phyloP scores from a whole-genome alignment of 73 alveolate genomes.

The Paramecium caudatum region DNA sequence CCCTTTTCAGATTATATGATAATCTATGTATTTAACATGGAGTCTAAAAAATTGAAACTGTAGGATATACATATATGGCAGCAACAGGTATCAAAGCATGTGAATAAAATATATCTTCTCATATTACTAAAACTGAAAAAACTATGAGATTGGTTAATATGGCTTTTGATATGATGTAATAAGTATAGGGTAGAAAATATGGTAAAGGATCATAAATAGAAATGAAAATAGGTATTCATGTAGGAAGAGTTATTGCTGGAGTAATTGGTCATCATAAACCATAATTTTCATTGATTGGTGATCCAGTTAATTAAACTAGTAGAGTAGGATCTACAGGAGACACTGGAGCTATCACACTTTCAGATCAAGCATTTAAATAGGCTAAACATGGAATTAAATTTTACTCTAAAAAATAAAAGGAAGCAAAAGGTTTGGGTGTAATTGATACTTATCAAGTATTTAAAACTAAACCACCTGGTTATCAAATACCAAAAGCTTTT shows the following conservation, averaged over 20 bases:
- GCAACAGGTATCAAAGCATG: conserved; percentile 86
- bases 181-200: conserved; percentile 64
- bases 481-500: background rate
- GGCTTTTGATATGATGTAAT: conserved; percentile 71
- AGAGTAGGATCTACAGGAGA: conserved; percentile 93
- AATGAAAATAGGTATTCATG: conserved; percentile 96
- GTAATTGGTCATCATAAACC: conserved; percentile 98
- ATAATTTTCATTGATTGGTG: conserved; percentile 95
- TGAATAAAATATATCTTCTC: conserved; percentile 79
- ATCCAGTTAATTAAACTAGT: conserved; percentile 93
- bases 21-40: conserved; percentile 82
- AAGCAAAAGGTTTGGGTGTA: conserved; percentile 81
- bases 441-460: conserved; percentile 75
- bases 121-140: conserved; percentile 59
- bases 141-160: conserved; percentile 72
- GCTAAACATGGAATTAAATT: conserved; percentile 51
- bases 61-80: conserved; percentile 90
- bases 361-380: conserved; percentile 51
- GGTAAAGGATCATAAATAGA: conserved; percentile 71
- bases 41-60: conserved; percentile 85
- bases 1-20: conserved; percentile 81
- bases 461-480: conserved; percentile 20
- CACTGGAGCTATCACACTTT: conserved; percentile 46
- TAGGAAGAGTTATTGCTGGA: conserved; percentile 97
- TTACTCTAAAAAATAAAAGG: conserved; percentile 28